Conservation (phyloP, 2,329 filamentous ascomycete species). For the Sporothrix schenckii region DNA sequence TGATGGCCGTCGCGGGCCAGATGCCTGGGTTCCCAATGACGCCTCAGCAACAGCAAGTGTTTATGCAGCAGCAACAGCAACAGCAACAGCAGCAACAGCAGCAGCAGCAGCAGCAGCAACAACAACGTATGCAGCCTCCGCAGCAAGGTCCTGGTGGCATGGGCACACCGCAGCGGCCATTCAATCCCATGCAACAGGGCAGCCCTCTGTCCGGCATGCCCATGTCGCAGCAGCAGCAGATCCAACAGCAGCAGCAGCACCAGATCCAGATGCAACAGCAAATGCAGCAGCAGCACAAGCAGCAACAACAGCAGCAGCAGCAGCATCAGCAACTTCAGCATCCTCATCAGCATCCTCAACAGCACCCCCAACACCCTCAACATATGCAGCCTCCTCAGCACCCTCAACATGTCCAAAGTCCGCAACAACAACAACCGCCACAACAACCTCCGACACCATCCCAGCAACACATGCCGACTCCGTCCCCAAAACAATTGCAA, state of each 20-base stretch:
- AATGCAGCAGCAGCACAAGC: constrained; percentile 31
- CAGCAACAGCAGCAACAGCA: constrained; percentile 44
- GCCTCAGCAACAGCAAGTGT: constrained; percentile 48
- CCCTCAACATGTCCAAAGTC: constrained; percentile 33
- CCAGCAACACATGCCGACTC: constrained; percentile 39
- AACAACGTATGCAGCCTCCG: constrained; percentile 50
- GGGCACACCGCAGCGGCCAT: constrained; percentile 46
- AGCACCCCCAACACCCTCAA: constrained; percentile 40
- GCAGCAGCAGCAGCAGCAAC: constrained; percentile 53
- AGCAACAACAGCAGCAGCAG: constrained; percentile 10
- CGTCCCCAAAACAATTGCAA: constrained; percentile 46
- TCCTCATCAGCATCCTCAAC: constrained; percentile 46
- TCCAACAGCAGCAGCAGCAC: constrained; percentile 41
- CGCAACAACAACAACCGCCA: constrained; percentile 11
- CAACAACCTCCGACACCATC: constrained; percentile 23
- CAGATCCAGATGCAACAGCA: constrained; percentile 43
- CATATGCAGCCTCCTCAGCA: constrained; percentile 45
- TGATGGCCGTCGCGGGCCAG: constrained; percentile 52
- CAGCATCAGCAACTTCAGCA: constrained; percentile 41
- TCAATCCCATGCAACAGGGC: constrained; percentile 45
- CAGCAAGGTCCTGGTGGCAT: constrained; percentile 45
- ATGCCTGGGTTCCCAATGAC: constrained; percentile 63
- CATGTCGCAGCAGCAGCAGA: constrained; percentile 46
- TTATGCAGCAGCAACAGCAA: constrained; percentile 39
- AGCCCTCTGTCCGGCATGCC: constrained; percentile 44